A percentile compares a stretch with the other conserved stretches of the same genome.
These are phyloP conservation scores for Cucumis cinereus DNA, from an alignment of 306 rosid genomes.

Conservation along the genomic window DNA sequence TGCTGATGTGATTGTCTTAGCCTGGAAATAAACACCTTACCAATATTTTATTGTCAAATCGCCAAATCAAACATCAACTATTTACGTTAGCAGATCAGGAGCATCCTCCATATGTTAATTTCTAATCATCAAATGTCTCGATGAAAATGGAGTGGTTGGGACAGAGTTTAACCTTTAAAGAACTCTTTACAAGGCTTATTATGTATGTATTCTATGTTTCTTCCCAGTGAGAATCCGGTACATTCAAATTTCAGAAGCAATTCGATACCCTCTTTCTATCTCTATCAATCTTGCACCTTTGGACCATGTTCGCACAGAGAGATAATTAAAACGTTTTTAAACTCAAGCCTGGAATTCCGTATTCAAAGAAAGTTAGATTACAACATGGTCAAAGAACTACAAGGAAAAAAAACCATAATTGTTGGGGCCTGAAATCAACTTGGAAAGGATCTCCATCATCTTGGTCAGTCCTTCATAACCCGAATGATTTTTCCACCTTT, in stretches of 20 bases:
- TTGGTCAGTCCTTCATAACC: conserved; percentile 8
- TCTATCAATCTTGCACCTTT: background rate
- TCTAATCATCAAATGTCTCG: background rate
- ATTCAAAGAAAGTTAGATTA: background rate
- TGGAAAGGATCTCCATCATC: background rate
- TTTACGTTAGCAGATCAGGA: background rate
- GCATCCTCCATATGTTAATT: background rate
- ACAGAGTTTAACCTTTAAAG: background rate
- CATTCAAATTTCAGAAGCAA: background rate
- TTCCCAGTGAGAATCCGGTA: background rate
- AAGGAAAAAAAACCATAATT: background rate
- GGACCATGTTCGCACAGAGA: background rate
- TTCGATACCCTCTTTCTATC: background rate
- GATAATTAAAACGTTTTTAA: background rate
- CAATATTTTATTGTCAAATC: background rate
- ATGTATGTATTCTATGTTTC: background rate
- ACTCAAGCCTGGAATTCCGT: background rate
- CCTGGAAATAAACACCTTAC: background rate
- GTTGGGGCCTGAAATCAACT: background rate
- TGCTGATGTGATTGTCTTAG: background rate
- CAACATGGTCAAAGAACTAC: background rate
- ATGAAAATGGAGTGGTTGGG: background rate
- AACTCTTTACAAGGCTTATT: background rate
- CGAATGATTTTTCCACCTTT: conserved; percentile 42
- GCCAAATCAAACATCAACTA: background rate